Base-by-base conservation (phyloP, 169 alveolate genomes). In the Cryptosporidium xiaoi region DNA sequence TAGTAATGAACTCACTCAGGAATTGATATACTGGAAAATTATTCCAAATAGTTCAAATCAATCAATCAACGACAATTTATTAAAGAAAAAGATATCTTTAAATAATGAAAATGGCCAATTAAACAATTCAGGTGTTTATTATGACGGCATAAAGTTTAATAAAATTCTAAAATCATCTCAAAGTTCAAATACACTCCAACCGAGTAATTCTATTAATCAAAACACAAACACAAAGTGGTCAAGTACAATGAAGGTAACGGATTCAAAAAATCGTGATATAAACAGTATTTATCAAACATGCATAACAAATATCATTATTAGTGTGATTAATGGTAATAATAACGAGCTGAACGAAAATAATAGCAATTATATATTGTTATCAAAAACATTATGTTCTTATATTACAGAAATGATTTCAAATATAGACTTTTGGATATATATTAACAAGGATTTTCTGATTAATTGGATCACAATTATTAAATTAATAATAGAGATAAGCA, bases 341-440 rank as follows among this genome's bases (percentile, higher is more conserved):
- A 69, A 53, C n/a, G 55, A 2, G 15, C 1, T 53, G 3, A 55
- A 33, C 5, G 65, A 51, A 15, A 66, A 69, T n/a, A 33, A 55
- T 10, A n/a, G 27, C 31, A 24, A 56, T 31, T 29, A 15, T 13
- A 36, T 34, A 51, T 29, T 69, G 3, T 13, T 69, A 46, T 60
- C 66, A 8, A 53, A 40, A 31, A 53, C 56, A 33, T 16, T 53
- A 4, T 69, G 83, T 69, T 69, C 67, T 24, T 69, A 69, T 55
- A 31, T 69, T 56, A 53, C 83, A 0, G 36, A 29, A 4, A 69
- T 69, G 68, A 3, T 69, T 2, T 69, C 83, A 1, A 69, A 69
- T 69, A 48, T 69, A n/a, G 68, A 69, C 16, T 69, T 69, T 18
- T 69, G 83, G 83, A n/a, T 69, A 16, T 69, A 51, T 16, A 51